Base-by-base conservation (phyloP, 768 basidiomycete species). In the Amanita rubescens region DNA sequence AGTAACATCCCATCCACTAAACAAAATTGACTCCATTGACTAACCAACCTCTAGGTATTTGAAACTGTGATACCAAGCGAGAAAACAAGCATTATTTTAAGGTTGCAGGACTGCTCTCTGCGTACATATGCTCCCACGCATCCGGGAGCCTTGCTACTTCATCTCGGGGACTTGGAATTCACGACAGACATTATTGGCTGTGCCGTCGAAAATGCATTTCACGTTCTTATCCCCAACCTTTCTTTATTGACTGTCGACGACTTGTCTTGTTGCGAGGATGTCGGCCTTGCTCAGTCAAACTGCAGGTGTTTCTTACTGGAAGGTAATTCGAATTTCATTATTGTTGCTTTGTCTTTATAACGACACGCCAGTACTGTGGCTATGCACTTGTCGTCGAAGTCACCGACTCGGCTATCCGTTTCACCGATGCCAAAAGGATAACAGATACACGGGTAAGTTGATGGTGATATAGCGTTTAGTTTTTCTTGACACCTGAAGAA, bases 41-140 rank as follows among this genome's bases (percentile, higher is more conserved):
- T 14, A 34, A 17, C 50, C 15, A 37, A 14, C 41, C 20, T 39
- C 20, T 24, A 75, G 93, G 87, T 89, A 0, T 99, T 99, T 62
- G 94, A 94, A 66, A 79, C 91, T 20, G 93, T 96, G 11, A 81
- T 93, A 14, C 96, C 96, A 1, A 92, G 78, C 52, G 96, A 98
- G 64, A 71, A 86, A 39, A 97, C 93, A 5, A 72, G 74, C 10
- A 68, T 97, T 22, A 71, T 75, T n/a, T 55, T 94, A 32, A 79
- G 76, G 57, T 61, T 93, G 19, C 55, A 71, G 15, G 86, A 94
- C 60, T 78, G 82, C 9, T 87, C 90, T 0, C 60, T 90, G 10
- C 81, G 83, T 47, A 55, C 79, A 1, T 70, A 80, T 19, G 78
- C 85, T 1, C 78, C 79, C 1, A 76, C 64, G 0, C 70, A 85